phyloP scores from a whole-genome alignment of 768 basidiomycete genomes.

The Agaricus subrufescens region DNA sequence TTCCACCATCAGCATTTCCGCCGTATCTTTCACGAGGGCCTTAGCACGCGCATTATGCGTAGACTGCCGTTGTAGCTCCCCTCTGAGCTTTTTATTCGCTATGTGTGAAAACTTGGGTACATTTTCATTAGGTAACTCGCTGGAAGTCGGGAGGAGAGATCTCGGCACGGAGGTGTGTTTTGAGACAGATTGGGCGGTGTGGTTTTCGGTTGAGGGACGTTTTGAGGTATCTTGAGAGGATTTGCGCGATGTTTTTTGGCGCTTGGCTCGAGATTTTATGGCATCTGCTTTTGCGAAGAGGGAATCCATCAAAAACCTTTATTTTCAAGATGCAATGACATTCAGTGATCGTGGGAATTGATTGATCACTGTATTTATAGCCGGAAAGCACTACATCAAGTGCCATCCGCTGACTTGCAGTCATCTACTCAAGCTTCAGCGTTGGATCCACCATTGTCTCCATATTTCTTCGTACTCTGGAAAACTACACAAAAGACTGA shows the following conservation, averaged over 20 bases:
- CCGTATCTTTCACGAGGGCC: conserved; percentile 54
- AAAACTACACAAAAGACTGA: too few relatives aligned
- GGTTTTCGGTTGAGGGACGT: not conserved
- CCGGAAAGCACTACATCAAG: too few relatives aligned
- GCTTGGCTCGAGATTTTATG: conserved; percentile 41
- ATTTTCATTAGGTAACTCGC: conserved; percentile 27
- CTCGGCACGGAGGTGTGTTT: conserved; percentile 60
- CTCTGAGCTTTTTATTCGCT: conserved; percentile 70
- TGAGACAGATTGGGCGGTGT: conserved; percentile 14
- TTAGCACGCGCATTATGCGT: conserved; percentile 59
- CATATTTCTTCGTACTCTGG: too few relatives aligned
- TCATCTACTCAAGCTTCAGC: too few relatives aligned
- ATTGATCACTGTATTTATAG: not conserved
- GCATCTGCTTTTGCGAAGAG: conserved; percentile 69
- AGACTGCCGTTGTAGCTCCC: conserved; percentile 59
- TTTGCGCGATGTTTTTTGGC: conserved; percentile 11
- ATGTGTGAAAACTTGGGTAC: conserved; percentile 55
- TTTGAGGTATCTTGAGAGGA: not conserved
- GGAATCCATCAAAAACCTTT: conserved; percentile 49
- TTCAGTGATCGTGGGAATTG: not conserved
- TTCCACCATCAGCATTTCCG: conserved; percentile 63
- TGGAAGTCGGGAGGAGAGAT: conserved; percentile 51
- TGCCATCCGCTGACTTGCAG: too few relatives aligned
- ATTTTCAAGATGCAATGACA: not conserved
- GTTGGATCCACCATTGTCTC: too few relatives aligned